Evolutionary conservation across 192 early-diverging fungal genomes (phyloP).

Genomic region (Linnemannia hyalina): DNA sequence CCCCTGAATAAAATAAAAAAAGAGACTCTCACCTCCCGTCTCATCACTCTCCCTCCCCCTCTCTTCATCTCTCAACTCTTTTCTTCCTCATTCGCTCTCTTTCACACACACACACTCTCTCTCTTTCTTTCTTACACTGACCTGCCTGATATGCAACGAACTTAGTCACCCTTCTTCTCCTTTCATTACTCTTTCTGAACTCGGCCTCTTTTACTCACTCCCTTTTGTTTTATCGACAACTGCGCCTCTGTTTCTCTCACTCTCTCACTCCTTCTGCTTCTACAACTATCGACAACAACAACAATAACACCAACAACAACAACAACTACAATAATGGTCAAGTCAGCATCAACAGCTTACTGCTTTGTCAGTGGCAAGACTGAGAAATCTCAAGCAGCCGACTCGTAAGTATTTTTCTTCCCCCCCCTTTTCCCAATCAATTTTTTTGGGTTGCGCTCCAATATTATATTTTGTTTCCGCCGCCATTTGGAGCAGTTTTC

Average conservation of each 20-base stretch:
- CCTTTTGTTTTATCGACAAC: background rate
- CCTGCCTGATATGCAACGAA: background rate
- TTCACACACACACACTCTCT: background rate
- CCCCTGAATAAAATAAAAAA: background rate
- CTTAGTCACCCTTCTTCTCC: background rate
- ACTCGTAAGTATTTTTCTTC: conserved; percentile 23
- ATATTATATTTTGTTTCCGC: conserved; percentile 2
- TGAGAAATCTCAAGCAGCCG: conserved; percentile 21
- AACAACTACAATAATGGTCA: conserved; percentile 35
- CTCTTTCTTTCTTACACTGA: background rate
- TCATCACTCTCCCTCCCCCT: background rate
- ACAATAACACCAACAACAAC: background rate
- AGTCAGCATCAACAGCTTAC: conserved; percentile 47
- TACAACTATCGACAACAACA: background rate
- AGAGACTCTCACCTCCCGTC: no score
- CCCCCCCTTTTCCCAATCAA: background rate
- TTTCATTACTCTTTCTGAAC: background rate
- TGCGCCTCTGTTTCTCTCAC: background rate
- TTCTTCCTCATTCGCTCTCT: background rate
- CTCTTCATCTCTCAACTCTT: background rate
- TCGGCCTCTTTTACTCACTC: background rate
- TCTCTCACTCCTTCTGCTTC: background rate
- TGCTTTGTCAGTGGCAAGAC: conserved; percentile 53
- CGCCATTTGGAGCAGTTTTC: background rate
- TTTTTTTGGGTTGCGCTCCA: background rate